Base-by-base conservation (phyloP, 2,329 filamentous ascomycete species). In the Ascochyta fabae region DNA sequence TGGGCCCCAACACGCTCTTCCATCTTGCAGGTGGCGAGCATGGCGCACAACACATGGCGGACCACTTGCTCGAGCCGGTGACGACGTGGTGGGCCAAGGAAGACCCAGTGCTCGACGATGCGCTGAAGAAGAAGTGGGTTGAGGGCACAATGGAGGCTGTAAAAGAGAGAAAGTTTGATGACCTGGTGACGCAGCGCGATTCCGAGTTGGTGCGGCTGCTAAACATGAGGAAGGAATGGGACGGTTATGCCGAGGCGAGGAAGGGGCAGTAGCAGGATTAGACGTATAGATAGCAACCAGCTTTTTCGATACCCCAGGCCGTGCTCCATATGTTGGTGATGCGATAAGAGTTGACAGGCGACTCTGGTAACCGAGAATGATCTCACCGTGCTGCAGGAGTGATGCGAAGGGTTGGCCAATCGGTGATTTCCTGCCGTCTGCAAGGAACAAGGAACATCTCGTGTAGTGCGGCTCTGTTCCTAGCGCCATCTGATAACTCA, bases 251-350 rank as follows among this genome's bases (percentile, higher is more conserved):
- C 8, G 48, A 48, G 22, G 44, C 35, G 13, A 52, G 40, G 29
- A 42, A 76, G 57, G 77, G 69, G 47, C 75, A 79, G 58, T 74
- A 76, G 2, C 76, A 79, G 51, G 77, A n/a, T 76, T 6, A 57
- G 70, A n/a, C 50, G 22, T 6, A 3, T 29, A 34, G 16, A 34
- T 34, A 15, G 12, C 6, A 12, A 23, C 15, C 15, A 44, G 7
- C 22, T 15, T 40, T 6, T 10, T 40, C 10, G 12, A 40, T 19
- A 23, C 16, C 16, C 7, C n/a, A 19, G 29, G 13, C 12, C 12
- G 29, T 31, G 10, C 29, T 15, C 3, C 4, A 13, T 10, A 4
- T 31, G 29, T 6, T 31, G 8, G 27, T 9, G 27, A 29, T 10
- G 27, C 8, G 12, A 10, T 29, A 7, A 10, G 9, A 29, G 27